phyloP scores from a whole-genome alignment of 805 yeast genomes.

The Starmerella vaccinii region DNA sequence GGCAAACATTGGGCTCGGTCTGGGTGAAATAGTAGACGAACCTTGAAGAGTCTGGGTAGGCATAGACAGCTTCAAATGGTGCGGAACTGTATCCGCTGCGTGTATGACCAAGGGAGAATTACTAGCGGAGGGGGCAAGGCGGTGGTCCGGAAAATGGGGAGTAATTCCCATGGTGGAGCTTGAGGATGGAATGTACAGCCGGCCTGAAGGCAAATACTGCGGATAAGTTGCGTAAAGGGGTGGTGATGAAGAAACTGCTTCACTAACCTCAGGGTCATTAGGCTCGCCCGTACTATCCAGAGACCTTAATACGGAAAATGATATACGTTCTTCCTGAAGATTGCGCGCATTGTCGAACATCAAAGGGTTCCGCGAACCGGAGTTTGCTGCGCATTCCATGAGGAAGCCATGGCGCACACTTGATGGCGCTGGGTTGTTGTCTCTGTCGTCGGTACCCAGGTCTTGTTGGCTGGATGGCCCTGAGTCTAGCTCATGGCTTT shows the following conservation, averaged over 20 bases:
- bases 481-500: background rate
- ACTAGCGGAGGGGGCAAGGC: too few species aligned
- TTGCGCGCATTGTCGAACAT: background rate
- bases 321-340: background rate
- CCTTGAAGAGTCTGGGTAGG: background rate
- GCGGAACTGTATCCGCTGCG: background rate
- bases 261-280: background rate
- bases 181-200: background rate
- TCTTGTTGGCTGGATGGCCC: too few species aligned
- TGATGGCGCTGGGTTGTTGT: background rate
- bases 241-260: background rate
- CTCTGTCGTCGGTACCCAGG: background rate
- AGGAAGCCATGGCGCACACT: background rate
- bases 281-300: background rate
- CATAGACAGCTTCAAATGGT: background rate
- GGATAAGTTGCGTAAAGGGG: background rate
- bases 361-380: background rate
- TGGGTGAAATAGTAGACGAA: background rate
- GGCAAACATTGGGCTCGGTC: too few species aligned
- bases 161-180: too few species aligned
- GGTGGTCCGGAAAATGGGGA: too few species aligned
- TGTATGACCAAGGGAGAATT: background rate
- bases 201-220: background rate
- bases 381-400: conserved; percentile 2
- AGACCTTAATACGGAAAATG: background rate